phyloP scores from a whole-genome alignment of 352 stramenopile genomes.

The Globisporangium megalacanthum region DNA sequence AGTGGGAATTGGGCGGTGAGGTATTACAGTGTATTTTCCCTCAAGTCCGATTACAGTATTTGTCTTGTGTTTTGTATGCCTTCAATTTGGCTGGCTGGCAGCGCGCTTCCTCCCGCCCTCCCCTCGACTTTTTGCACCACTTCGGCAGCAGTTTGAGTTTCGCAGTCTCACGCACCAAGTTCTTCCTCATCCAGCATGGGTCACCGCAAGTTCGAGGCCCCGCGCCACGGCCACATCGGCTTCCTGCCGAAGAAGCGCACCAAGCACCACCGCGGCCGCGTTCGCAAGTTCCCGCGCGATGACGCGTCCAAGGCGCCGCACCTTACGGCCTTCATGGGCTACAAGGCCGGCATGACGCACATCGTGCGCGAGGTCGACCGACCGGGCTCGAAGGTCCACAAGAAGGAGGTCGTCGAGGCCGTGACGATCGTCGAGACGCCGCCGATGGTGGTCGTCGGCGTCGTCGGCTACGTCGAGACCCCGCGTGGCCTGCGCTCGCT shows the following conservation, averaged over 20 bases:
- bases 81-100: background rate
- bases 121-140: no score
- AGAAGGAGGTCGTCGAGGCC: conserved; percentile 99
- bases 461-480: conserved; percentile 99
- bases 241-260: conserved; percentile 99
- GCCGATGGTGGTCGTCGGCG: conserved; percentile 98
- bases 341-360: conserved; percentile 99
- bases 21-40: no score
- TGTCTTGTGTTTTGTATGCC: no score
- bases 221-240: conserved; percentile 96
- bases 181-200: conserved; percentile 78
- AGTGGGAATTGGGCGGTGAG: no score
- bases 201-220: conserved; percentile 98
- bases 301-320: conserved; percentile 94
- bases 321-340: conserved; percentile 99
- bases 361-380: conserved; percentile 98
- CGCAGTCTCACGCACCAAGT: conserved; percentile 63
- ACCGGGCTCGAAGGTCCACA: conserved; percentile 99
- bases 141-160: conserved; percentile 63
- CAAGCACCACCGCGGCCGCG: conserved; percentile 98
- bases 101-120: background rate
- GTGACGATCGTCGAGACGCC: conserved; percentile 99
- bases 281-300: conserved; percentile 99
- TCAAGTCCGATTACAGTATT: no score
- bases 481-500: conserved; percentile 97